Evolutionary conservation across 352 stramenopile species (phyloP).

Genomic region (Globisporangium abappressorium): DNA sequence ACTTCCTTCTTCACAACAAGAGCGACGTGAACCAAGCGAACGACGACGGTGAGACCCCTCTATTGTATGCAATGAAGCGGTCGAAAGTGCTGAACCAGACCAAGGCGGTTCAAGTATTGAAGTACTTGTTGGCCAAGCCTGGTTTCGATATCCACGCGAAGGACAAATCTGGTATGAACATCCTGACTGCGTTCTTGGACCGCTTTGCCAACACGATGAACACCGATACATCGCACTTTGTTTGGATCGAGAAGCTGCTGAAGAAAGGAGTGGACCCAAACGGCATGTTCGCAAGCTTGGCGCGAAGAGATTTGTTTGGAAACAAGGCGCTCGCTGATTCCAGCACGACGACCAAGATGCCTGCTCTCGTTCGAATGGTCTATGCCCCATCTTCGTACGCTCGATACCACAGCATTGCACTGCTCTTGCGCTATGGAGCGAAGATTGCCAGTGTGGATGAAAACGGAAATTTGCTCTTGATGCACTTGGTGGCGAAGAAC

Average conservation of each 20-base stretch:
- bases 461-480: constrained; percentile 57
- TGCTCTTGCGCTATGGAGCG: constrained; percentile 59
- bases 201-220: constrained; percentile 40
- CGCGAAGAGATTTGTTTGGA: constrained; percentile 33
- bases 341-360: constrained; percentile 29
- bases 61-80: constrained; percentile 55
- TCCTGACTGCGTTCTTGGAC: constrained; percentile 54
- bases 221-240: constrained; percentile 26
- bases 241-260: constrained; percentile 50
- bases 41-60: constrained; percentile 41
- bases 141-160: constrained; percentile 37
- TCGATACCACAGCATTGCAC: constrained; percentile 37
- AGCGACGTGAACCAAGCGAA: constrained; percentile 43
- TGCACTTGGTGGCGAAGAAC: constrained; percentile 58
- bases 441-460: constrained; percentile 46
- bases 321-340: constrained; percentile 30
- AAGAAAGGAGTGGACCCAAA: constrained; percentile 57
- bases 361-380: constrained; percentile 43
- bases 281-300: constrained; percentile 30
- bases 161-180: constrained; percentile 42
- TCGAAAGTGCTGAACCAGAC: constrained; percentile 25
- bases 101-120: constrained; percentile 29
- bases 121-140: constrained; percentile 46
- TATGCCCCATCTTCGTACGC: constrained; percentile 27
- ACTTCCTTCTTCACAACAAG: constrained; percentile 69